Evolutionary conservation across 1,284 basidiomycete genomes (phyloP).

Genomic region (Ustilago curta): DNA sequence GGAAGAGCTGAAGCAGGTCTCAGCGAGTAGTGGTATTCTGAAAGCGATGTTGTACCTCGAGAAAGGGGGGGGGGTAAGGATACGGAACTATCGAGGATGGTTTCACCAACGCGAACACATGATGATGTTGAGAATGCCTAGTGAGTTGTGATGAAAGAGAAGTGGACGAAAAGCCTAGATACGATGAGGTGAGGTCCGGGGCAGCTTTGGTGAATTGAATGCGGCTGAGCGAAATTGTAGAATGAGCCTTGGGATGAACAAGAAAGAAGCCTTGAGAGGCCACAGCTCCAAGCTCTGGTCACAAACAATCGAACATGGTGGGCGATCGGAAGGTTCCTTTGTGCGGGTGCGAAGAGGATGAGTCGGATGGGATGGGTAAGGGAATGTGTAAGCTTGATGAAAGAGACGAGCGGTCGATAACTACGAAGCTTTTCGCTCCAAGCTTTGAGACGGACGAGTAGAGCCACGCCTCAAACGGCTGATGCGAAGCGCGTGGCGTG

Average conservation of each 20-base stretch:
- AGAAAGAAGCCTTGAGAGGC: constrained; percentile 22
- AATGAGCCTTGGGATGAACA: not conserved
- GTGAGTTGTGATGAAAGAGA: not conserved
- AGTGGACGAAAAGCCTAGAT: not conserved
- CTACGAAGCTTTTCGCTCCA: not conserved
- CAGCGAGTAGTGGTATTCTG: not conserved
- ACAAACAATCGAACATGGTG: constrained; percentile 34
- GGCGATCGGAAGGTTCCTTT: not conserved
- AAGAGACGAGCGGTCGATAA: not conserved
- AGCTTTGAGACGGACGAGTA: constrained; percentile 4
- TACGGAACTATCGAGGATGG: not conserved
- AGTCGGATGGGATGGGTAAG: not conserved
- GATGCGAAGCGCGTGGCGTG: not conserved
- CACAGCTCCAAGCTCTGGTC: constrained; percentile 20
- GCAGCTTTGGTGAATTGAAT: constrained; percentile 2
- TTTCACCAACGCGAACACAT: constrained; percentile 10
- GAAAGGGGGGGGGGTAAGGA: not conserved
- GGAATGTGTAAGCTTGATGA: constrained; percentile 1
- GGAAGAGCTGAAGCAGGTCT: not conserved
- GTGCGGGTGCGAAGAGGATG: constrained; percentile 6
- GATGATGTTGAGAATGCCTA: not conserved
- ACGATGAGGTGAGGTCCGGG: not conserved
- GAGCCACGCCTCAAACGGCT: not conserved
- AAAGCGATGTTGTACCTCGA: not conserved
- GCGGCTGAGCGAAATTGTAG: not conserved